Percentiles rank a stretch among this genome's conserved stretches.
Conservation (phyloP, 192 early-diverging fungal genomes). For the Spinellus fusiger region DNA sequence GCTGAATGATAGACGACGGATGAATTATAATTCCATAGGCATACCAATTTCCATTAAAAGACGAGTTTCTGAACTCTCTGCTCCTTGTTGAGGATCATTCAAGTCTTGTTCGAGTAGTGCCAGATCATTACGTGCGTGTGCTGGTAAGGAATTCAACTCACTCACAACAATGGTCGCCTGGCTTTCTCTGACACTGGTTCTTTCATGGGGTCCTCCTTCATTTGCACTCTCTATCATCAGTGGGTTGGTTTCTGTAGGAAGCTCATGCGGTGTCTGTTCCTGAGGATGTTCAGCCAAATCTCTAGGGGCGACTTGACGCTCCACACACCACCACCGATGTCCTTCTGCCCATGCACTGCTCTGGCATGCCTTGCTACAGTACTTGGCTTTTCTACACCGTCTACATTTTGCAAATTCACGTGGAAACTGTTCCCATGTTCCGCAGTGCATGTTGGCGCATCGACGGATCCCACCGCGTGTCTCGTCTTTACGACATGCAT, state of each 20-base stretch:
- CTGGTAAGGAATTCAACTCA: background rate
- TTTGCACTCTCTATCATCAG: background rate
- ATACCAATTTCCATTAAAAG: too few relatives aligned
- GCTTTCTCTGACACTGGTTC: background rate
- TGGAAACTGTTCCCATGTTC: constrained; percentile 65
- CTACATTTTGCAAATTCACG: constrained; percentile 85
- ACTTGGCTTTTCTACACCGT: constrained; percentile 80
- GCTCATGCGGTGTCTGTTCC: background rate
- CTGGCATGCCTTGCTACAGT: constrained; percentile 77
- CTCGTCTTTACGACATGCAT: constrained; percentile 75
- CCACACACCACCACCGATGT: constrained; percentile 78
- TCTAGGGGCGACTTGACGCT: constrained; percentile 20
- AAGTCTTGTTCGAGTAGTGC: background rate
- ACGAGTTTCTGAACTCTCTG: too few relatives aligned
- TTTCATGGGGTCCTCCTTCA: background rate
- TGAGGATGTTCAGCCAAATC: background rate
- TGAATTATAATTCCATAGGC: too few relatives aligned
- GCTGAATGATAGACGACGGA: too few relatives aligned
- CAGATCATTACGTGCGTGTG: background rate
- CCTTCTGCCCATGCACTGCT: constrained; percentile 73
- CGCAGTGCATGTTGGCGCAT: constrained; percentile 74
- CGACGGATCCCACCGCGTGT: constrained; percentile 60
- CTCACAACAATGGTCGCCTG: background rate
- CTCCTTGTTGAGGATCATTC: too few relatives aligned
- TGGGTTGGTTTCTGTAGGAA: background rate